Conservation (phyloP, 768 basidiomycete genomes). For the Boletellus ananas region DNA sequence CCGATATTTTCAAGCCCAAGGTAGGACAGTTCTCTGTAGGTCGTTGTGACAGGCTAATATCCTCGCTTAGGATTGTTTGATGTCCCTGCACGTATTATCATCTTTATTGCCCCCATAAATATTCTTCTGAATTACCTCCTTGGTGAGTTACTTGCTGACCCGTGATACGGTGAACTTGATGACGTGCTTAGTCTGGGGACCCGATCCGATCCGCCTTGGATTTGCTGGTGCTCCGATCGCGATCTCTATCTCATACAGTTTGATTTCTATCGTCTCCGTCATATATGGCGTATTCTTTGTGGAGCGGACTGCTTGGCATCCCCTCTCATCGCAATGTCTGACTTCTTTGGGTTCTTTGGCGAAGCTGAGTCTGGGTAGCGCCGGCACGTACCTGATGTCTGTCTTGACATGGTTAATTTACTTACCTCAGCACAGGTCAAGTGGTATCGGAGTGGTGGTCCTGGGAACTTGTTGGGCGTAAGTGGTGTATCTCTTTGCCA, state of each 20-base stretch:
- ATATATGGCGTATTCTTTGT: constrained; percentile 62
- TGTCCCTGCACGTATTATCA: constrained; percentile 80
- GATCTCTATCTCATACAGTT: constrained; percentile 82
- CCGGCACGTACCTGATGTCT: constrained; percentile 40
- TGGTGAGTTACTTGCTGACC: constrained; percentile 38
- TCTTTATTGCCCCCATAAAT: constrained; percentile 82
- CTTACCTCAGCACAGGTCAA: constrained; percentile 45
- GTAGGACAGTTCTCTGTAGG: constrained; percentile 41
- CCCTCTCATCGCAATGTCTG: constrained; percentile 62
- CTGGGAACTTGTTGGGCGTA: constrained; percentile 77
- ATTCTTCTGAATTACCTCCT: constrained; percentile 78
- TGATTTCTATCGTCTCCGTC: constrained; percentile 61
- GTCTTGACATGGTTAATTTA: background rate
- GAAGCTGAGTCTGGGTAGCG: constrained; percentile 76
- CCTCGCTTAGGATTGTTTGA: constrained; percentile 63
- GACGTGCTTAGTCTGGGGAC: constrained; percentile 85
- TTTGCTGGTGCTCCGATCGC: constrained; percentile 92
- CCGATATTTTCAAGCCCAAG: constrained; percentile 72
- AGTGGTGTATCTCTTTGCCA: constrained; percentile 2
- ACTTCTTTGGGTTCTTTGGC: constrained; percentile 64
- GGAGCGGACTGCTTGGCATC: constrained; percentile 80
- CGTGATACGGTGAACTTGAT: constrained; percentile 31
- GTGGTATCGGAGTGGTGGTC: constrained; percentile 95
- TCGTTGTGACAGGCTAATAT: background rate
- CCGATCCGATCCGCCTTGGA: constrained; percentile 73